Evolutionary conservation across 129 eudicot species (phyloP), one percentile per base, ranked within the genome.

Genomic region (Erigeron canadensis): DNA sequence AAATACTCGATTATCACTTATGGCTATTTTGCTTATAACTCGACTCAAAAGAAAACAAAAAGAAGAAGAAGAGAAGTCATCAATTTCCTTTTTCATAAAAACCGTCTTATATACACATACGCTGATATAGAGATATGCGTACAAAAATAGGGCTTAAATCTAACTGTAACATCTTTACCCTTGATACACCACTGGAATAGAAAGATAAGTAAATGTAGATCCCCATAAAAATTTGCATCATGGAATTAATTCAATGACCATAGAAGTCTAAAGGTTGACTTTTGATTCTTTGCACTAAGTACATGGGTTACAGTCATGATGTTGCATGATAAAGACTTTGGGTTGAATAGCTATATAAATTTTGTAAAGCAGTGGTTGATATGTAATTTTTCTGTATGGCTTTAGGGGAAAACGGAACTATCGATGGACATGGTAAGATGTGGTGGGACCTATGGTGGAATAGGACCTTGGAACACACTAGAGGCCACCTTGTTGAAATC

Each of bases 361-460:
- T 34, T 38, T 76, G 57, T 28, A 4, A 61, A 23, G 45, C 47
- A 15, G 44, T 17, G 48, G 38, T 48, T 68, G 37, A 47, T 56
- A 1, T 63, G 48, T 64, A 17, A 43, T 57, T 64, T 60, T 17
- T 28, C 34, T 84, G 67, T 58, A 40, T 71, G 39, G 53, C 75
- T 65, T 68, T 81, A 93, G 98, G 98, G 64, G 76, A 86, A 51
- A 93, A 93, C 55, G 98, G 98, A 42, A 89, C 93, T 4, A 84
- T 94, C 48, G 99, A 94, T 65, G 99, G 97, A n/a, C 94, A 82
- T 37, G 99, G 99, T 37, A 83, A 87, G 78, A 89, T 94, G 93
- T 94, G 99, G 99, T 94, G 99, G 99, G 96, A 87, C 47, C 81
- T 87, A 63, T 94, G 99, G 99, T 87, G 99, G 99, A 94, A 94